These are phyloP conservation scores for Pestalotiopsis sp. DNA, from an alignment of 2,329 filamentous ascomycete species.

Conservation along the genomic window DNA sequence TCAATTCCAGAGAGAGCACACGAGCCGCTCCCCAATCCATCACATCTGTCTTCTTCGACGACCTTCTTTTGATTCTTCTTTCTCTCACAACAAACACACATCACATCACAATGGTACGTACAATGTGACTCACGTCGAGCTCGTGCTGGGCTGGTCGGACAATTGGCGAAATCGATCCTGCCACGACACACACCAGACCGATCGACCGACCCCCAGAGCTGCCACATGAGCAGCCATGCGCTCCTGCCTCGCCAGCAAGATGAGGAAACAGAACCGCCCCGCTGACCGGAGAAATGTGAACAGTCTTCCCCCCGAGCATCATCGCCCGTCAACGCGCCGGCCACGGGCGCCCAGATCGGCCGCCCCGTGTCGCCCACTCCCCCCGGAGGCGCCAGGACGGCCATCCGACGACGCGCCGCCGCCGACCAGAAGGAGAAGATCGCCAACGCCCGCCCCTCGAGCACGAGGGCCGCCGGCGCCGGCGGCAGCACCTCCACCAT, in stretches of 20 bases:
- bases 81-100: slow-evolving; percentile 10
- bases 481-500: slow-evolving; percentile 97
- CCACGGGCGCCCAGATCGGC: slow-evolving; percentile 70
- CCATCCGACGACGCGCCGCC: slow-evolving; percentile 91
- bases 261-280: too few relatives aligned
- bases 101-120: slow-evolving; percentile 22
- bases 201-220: too few relatives aligned
- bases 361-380: slow-evolving; percentile 86
- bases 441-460: slow-evolving; percentile 89
- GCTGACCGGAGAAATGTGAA: background rate
- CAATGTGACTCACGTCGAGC: background rate
- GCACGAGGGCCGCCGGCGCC: slow-evolving; percentile 89
- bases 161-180: background rate
- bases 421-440: slow-evolving; percentile 97
- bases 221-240: too few relatives aligned
- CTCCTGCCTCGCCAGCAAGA: too few relatives aligned
- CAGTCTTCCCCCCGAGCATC: slow-evolving; percentile 64
- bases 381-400: slow-evolving; percentile 91
- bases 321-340: slow-evolving; percentile 60
- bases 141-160: too few relatives aligned
- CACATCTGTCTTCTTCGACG: slow-evolving; percentile 20
- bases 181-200: background rate
- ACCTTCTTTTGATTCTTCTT: slow-evolving; percentile 20
- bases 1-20: background rate
- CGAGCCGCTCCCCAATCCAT: slow-evolving; percentile 15